These are phyloP conservation scores for Tuber calosporum DNA, from an alignment of 495 filamentous ascomycete species.

Conservation along the genomic window DNA sequence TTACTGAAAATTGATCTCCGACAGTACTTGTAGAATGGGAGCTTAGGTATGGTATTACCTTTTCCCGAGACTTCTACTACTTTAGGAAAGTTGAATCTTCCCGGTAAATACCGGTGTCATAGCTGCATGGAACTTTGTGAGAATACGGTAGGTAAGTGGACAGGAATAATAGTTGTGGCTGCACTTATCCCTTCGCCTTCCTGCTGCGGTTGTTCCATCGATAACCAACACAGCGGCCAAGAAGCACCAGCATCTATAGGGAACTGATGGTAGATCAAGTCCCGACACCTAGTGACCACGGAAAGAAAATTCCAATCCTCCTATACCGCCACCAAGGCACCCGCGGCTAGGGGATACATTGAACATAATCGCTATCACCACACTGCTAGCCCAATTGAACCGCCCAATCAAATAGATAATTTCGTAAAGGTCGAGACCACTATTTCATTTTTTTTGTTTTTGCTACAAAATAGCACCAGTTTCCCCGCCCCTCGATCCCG, in stretches of 20 bases:
- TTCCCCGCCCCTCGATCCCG: neutral
- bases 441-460: neutral
- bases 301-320: neutral
- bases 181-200: neutral
- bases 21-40: neutral
- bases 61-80: neutral
- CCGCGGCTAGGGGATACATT: neutral
- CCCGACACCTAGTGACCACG: neutral
- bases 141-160: neutral
- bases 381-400: neutral
- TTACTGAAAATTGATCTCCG: neutral
- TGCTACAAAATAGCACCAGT: neutral
- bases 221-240: neutral
- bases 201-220: neutral
- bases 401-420: neutral
- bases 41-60: neutral
- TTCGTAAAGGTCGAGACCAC: neutral
- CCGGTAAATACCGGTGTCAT: neutral
- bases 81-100: conserved; percentile 3
- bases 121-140: neutral
- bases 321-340: neutral
- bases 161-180: neutral
- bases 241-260: neutral
- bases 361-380: neutral
- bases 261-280: neutral